Evolutionary conservation across 1,139 yeast species (phyloP).

Genomic region (Eremothecium gossypii): DNA sequence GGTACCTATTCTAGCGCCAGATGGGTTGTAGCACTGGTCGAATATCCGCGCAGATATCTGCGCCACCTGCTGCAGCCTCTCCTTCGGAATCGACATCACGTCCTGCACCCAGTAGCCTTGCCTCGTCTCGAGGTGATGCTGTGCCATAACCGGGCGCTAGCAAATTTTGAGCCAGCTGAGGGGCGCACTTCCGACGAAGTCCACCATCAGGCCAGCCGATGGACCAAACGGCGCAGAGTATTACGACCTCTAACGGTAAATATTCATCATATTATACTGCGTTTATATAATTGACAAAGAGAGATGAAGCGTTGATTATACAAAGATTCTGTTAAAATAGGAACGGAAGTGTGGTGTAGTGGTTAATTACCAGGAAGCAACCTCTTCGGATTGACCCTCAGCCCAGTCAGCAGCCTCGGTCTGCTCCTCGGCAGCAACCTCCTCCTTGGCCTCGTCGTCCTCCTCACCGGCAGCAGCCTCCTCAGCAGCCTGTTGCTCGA

Average conservation of each 20-base stretch:
- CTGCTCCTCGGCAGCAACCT: conserved; percentile 62
- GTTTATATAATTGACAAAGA: conserved; percentile 9
- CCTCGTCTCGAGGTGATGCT: background rate
- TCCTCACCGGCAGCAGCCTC: conserved; percentile 47
- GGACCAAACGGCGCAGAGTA: background rate
- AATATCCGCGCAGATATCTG: conserved; percentile 54
- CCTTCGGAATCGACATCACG: conserved; percentile 29
- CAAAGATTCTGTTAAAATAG: conserved; percentile 4
- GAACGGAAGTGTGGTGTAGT: background rate
- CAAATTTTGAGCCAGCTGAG: no score
- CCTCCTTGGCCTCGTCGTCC: conserved; percentile 48
- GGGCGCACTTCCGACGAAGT: no score
- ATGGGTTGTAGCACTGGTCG: conserved; percentile 61
- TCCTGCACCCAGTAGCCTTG: background rate
- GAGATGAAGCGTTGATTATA: conserved; percentile 6
- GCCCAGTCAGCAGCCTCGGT: conserved; percentile 69
- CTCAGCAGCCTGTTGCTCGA: conserved; percentile 76
- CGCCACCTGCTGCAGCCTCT: conserved; percentile 45
- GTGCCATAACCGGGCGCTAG: background rate
- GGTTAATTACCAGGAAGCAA: conserved; percentile 32
- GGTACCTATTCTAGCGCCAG: conserved; percentile 61
- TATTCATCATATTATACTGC: conserved; percentile 9
- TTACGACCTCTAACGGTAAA: background rate
- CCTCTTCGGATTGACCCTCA: conserved; percentile 50
- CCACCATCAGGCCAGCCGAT: background rate